Percentiles rank a stretch among this genome's conserved stretches.
phyloP scores from a whole-genome alignment of 352 stramenopile species.

The Peronospora destructor region DNA sequence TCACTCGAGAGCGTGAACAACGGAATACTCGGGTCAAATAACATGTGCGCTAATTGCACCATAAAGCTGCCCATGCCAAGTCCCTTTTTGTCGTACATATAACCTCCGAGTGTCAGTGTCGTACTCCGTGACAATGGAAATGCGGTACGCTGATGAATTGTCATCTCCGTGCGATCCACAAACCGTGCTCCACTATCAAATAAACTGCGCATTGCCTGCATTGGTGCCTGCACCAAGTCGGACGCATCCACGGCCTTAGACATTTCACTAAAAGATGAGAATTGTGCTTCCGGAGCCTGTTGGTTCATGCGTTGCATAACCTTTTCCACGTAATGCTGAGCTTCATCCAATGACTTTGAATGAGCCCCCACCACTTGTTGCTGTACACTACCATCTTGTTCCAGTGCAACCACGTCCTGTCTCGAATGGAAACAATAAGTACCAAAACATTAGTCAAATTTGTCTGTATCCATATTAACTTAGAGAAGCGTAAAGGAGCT shows the following conservation, averaged over 20 bases:
- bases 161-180: slow-evolving; percentile 69
- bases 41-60: slow-evolving; percentile 53
- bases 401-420: slow-evolving; percentile 53
- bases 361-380: slow-evolving; percentile 37
- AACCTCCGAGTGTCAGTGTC: slow-evolving; percentile 66
- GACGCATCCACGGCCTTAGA: slow-evolving; percentile 73
- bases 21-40: slow-evolving; percentile 50
- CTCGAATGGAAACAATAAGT: not conserved
- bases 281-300: slow-evolving; percentile 62
- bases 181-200: slow-evolving; percentile 41
- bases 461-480: slow-evolving; percentile 4
- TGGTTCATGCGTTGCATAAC: slow-evolving; percentile 61
- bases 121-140: slow-evolving; percentile 55
- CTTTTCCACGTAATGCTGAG: slow-evolving; percentile 47
- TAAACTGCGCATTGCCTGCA: slow-evolving; percentile 46
- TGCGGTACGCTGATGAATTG: slow-evolving; percentile 65
- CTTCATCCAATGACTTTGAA: slow-evolving; percentile 40
- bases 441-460: not conserved
- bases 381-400: slow-evolving; percentile 40
- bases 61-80: slow-evolving; percentile 70
- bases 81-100: slow-evolving; percentile 75
- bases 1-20: slow-evolving; percentile 61
- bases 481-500: not conserved
- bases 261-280: slow-evolving; percentile 78
- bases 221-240: slow-evolving; percentile 57